Conservation (phyloP, 768 basidiomycete genomes). For the Gymnopilus junonius region DNA sequence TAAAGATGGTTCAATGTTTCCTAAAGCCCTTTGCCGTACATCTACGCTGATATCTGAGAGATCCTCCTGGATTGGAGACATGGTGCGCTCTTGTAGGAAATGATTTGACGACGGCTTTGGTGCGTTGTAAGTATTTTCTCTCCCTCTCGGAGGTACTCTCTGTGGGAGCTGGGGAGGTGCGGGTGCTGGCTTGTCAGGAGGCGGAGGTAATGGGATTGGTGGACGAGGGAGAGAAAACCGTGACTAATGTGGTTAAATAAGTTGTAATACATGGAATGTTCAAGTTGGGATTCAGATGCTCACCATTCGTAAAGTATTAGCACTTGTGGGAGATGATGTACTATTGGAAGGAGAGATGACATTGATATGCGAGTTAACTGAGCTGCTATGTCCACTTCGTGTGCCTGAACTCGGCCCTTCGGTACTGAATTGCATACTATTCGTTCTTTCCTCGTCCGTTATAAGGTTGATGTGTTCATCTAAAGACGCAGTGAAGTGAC, state of each 20-base stretch:
- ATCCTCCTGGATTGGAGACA: conserved; percentile 8
- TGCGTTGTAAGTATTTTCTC: neutral
- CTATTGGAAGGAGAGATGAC: conserved; percentile 19
- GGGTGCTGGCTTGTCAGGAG: conserved; percentile 8
- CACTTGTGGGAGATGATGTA: conserved; percentile 13
- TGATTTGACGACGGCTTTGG: neutral
- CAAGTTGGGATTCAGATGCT: neutral
- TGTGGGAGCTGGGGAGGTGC: conserved; percentile 2
- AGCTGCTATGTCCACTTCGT: conserved; percentile 9
- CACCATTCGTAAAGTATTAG: neutral
- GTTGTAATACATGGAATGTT: neutral
- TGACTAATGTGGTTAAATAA: neutral
- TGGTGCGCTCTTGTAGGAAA: neutral
- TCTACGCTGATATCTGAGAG: neutral
- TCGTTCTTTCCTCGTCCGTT: conserved; percentile 11
- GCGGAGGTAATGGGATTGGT: conserved; percentile 8
- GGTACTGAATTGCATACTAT: neutral
- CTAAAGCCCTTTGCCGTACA: neutral
- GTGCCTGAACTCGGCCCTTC: neutral
- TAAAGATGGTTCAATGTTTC: neutral
- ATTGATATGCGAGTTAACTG: conserved; percentile 20
- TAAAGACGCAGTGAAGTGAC: conserved; percentile 2
- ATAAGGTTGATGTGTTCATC: conserved; percentile 13
- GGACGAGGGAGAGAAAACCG: neutral
- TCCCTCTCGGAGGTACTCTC: neutral